Base-by-base conservation (phyloP, 306 rosid species). In the Lablab purpureus region DNA sequence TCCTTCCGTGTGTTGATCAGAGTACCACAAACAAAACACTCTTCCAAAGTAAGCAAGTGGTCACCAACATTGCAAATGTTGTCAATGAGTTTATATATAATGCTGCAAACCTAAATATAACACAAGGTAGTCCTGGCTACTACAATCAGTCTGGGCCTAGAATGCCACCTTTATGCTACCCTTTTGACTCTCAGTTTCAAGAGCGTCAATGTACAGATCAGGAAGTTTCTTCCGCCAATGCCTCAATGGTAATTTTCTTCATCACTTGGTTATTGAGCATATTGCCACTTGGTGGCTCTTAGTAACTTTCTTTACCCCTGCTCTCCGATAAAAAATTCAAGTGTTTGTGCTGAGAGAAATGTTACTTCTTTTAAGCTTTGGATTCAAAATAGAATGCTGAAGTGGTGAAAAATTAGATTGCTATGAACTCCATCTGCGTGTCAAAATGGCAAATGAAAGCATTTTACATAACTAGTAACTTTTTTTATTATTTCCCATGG, bases 1-100 rank as follows among this genome's bases (percentile, higher is more conserved):
- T 95, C 78, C 98, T 95, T 76, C 99, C 99, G 3, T 95, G 99
- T 46, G 98, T 95, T 71, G 98, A 95, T 81, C 97, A 85, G 84
- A 85, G 80, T 76, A 95, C 99, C 65, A 95, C 99, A 49, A 91
- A 90, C 86, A 86, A 87, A 87, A 95, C 98, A 9, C 96, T 95
- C 45, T 55, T 77, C 66, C 99, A 90, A 84, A 95, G 99, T 84
- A 90, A 95, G 77, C 85, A 82, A 82, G 88, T 90, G 23, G 81
- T 90, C 83, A 87, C 65, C 52, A 88, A 91, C 78, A 89, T 95
- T 74, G 98, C 88, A 28, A 84, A 0, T 36, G 91, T 95, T 45
- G 98, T 93, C 51, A 88, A 95, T 80, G 79, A 25, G 30, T 93
- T 89, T 78, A 81, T 95, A 81, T 95, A 93, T 72, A 73, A 6